A percentile compares a stretch with the other conserved stretches of the same genome.
Evolutionary conservation across 495 filamentous ascomycete genomes (phyloP).

Genomic region (Penicillium arizonense): DNA sequence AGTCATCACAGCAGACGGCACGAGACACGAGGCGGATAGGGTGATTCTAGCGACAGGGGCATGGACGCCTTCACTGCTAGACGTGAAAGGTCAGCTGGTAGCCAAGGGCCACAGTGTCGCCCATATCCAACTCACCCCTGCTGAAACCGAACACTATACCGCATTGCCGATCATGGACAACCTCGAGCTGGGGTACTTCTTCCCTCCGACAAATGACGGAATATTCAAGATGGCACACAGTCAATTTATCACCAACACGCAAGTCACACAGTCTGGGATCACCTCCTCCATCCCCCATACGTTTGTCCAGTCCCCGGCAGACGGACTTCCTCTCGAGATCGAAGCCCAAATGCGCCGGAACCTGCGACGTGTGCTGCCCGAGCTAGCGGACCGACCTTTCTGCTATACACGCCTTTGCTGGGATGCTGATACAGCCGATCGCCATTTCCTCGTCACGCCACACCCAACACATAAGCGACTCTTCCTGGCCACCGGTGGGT

Average conservation of each 20-base stretch:
- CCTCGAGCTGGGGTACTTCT: constrained; percentile 25
- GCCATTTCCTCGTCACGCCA: constrained; percentile 52
- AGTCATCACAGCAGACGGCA: constrained; percentile 31
- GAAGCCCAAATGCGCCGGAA: constrained; percentile 20
- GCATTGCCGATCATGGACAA: constrained; percentile 8
- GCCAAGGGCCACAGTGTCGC: constrained; percentile 26
- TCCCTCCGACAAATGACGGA: constrained; percentile 28
- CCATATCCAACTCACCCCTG: constrained; percentile 25
- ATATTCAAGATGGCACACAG: constrained; percentile 38
- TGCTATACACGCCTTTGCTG: constrained; percentile 27
- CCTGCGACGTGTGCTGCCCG: constrained; percentile 12
- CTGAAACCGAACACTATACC: constrained; percentile 16
- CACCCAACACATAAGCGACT: constrained; percentile 41
- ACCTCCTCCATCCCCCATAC: constrained; percentile 18
- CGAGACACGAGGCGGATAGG: constrained; percentile 27
- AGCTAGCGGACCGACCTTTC: constrained; percentile 21
- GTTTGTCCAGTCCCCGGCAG: constrained; percentile 6
- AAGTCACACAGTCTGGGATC: constrained; percentile 9
- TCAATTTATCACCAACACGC: constrained; percentile 20
- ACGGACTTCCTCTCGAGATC: constrained; percentile 19
- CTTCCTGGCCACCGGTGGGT: constrained; percentile 47
- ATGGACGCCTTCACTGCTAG: constrained; percentile 32
- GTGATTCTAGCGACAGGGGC: constrained; percentile 34
- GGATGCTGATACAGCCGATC: constrained; percentile 36
- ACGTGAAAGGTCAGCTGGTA: constrained; percentile 29